Evolutionary conservation across 2,329 filamentous ascomycete genomes (phyloP), one percentile per base, ranked within the genome.

Genomic region (Onygenales sp.): DNA sequence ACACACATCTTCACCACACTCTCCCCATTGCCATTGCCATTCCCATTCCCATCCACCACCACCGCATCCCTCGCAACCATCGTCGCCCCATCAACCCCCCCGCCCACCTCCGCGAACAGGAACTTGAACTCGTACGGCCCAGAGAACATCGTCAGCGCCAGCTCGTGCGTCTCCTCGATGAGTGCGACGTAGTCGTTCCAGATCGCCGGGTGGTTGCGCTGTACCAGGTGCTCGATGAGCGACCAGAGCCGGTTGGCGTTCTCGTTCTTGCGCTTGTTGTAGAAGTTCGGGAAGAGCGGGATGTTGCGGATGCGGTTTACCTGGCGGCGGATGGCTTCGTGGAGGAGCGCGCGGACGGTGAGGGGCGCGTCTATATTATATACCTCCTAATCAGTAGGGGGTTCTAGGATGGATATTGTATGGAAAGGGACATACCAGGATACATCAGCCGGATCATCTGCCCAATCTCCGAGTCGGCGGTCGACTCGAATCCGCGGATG

Each of bases 81-180:
- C 2, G 54, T 57, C 3, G 33, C 42, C 1, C 60, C 59, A 33
- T 67, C 60, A 49, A 64, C 67, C 2, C 43, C 27, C 5, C 63
- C 60, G 1, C 59, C 58, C 8, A 57, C 36, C 7, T 57, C 58
- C 0, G 64, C 60, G 39, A 65, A 66, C 8, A 62, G 59, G 17
- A 63, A 55, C 1, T 56, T 52, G 44, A 64, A 66, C 14, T 64
- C 62, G 21, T 64, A 61, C 1, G 65, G 61, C 5, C 58, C 51
- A 1, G 59, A 62, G 47, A 60, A 59, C 58, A 70, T 63, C 3
- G 61, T 58, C 0, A 67, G 9, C 0, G 62, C 62, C 9, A 69
- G 59, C 1, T 49, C 50, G 14, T 64, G 61, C 0, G 66, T 65
- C 2, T 68, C 61, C 3, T 54, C n/a, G 38, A 69, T 57, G n/a